Conservation (phyloP, 1,139 yeast genomes). For the Groenewaldozyma auringiensis region DNA sequence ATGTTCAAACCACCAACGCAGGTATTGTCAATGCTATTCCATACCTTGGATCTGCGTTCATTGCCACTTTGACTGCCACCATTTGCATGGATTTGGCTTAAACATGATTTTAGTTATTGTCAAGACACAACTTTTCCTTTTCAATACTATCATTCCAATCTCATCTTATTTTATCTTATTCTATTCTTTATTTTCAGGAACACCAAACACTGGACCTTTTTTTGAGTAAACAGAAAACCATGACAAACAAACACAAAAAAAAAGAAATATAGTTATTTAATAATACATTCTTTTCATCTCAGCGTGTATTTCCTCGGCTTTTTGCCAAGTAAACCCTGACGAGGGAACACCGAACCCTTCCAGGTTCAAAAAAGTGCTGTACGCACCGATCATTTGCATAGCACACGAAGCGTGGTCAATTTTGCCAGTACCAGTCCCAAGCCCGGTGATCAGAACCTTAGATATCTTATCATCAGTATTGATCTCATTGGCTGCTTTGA, state of each 20-base stretch:
- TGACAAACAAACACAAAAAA: too few species aligned
- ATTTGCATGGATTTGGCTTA: background rate
- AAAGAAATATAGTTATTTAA: too few species aligned
- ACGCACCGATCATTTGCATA: constrained; percentile 25
- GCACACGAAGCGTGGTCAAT: constrained; percentile 35
- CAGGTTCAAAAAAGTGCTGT: background rate
- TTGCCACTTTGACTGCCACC: background rate
- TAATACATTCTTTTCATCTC: background rate
- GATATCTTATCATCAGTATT: constrained; percentile 3
- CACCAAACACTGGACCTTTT: too few species aligned
- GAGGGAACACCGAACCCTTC: background rate
- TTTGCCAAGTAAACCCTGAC: background rate
- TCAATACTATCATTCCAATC: background rate
- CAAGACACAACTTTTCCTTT: background rate
- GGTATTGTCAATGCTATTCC: background rate
- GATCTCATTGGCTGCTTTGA: constrained; percentile 20
- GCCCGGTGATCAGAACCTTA: constrained; percentile 40
- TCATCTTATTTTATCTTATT: too few species aligned
- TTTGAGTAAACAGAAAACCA: too few species aligned
- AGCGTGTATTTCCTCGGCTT: background rate
- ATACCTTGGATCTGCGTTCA: background rate
- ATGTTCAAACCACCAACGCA: background rate
- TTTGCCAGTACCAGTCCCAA: constrained; percentile 47
- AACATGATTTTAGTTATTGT: background rate
- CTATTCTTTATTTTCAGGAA: too few species aligned